These are phyloP conservation scores for Podospora pseudocomata DNA, from an alignment of 495 filamentous ascomycete species.

Conservation along the genomic window DNA sequence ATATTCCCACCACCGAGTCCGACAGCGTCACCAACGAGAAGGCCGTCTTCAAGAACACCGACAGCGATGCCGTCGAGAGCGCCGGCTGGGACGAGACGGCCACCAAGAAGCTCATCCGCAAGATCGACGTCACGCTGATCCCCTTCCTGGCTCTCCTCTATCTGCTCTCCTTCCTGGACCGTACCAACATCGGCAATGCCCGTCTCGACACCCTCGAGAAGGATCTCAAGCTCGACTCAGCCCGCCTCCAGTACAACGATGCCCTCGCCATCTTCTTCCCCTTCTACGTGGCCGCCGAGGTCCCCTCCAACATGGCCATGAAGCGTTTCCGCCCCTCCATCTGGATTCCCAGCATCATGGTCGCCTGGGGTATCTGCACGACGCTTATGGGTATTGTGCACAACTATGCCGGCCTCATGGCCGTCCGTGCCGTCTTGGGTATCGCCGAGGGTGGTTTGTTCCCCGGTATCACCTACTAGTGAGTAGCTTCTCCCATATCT, in stretches of 20 bases:
- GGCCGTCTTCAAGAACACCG: constrained; percentile 16
- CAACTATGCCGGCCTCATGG: constrained; percentile 69
- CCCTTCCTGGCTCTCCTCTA: constrained; percentile 54
- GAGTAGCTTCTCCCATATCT: constrained; percentile 7
- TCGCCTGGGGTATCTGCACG: constrained; percentile 54
- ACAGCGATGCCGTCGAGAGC: constrained; percentile 23
- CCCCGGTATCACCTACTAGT: constrained; percentile 69
- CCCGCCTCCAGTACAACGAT: constrained; percentile 62
- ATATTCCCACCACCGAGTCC: constrained; percentile 30
- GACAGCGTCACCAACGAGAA: constrained; percentile 34
- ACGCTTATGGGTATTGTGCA: constrained; percentile 70
- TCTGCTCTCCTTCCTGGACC: constrained; percentile 71
- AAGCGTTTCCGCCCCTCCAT: constrained; percentile 60
- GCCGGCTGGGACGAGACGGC: constrained; percentile 26
- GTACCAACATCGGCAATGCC: constrained; percentile 77
- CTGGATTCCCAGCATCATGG: constrained; percentile 57
- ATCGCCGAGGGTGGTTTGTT: constrained; percentile 76
- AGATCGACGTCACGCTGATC: constrained; percentile 49
- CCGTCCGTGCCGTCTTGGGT: constrained; percentile 68
- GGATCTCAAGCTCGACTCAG: constrained; percentile 55
- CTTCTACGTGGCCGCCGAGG: constrained; percentile 75
- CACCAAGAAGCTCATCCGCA: constrained; percentile 46
- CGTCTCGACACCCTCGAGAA: constrained; percentile 64
- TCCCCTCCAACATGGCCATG: constrained; percentile 66
- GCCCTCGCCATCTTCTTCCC: constrained; percentile 78